Percentiles rank a stretch among this genome's conserved stretches.
Evolutionary conservation across 805 yeast species (phyloP).

Genomic region (Wickerhamomyces alni): DNA sequence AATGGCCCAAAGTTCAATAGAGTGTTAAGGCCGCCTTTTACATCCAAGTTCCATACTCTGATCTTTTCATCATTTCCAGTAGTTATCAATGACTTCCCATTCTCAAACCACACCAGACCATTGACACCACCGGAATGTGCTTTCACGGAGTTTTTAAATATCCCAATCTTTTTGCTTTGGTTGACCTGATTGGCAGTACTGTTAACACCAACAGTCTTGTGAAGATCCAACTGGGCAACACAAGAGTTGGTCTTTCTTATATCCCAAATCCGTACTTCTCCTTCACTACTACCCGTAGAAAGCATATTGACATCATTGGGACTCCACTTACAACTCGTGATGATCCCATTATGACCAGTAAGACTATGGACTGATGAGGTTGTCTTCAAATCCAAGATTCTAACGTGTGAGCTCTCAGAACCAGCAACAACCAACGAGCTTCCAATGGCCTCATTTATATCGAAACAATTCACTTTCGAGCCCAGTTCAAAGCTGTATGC

Average conservation of each 20-base stretch:
- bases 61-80: conserved; percentile 79
- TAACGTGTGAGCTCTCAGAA: conserved; percentile 58
- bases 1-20: conserved; percentile 74
- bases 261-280: conserved; percentile 83
- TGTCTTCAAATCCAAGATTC: conserved; percentile 69
- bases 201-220: conserved; percentile 30
- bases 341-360: conserved; percentile 46
- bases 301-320: conserved; percentile 56
- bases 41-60: conserved; percentile 67
- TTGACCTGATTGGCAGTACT: conserved; percentile 14
- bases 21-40: conserved; percentile 47
- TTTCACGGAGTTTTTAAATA: conserved; percentile 25
- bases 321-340: conserved; percentile 67
- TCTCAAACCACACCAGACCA: conserved; percentile 68
- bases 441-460: conserved; percentile 40
- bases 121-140: conserved; percentile 80
- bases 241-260: conserved; percentile 63
- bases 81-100: conserved; percentile 57
- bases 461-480: conserved; percentile 61
- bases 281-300: conserved; percentile 79
- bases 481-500: conserved; percentile 63
- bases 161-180: conserved; percentile 17
- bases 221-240: conserved; percentile 55
- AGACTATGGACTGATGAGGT: conserved; percentile 70
- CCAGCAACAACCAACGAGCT: conserved; percentile 63